A percentile compares a stretch with the other conserved stretches of the same genome.
Evolutionary conservation across 306 rosid genomes (phyloP).

Genomic region (Glycyrrhiza uralensis): DNA sequence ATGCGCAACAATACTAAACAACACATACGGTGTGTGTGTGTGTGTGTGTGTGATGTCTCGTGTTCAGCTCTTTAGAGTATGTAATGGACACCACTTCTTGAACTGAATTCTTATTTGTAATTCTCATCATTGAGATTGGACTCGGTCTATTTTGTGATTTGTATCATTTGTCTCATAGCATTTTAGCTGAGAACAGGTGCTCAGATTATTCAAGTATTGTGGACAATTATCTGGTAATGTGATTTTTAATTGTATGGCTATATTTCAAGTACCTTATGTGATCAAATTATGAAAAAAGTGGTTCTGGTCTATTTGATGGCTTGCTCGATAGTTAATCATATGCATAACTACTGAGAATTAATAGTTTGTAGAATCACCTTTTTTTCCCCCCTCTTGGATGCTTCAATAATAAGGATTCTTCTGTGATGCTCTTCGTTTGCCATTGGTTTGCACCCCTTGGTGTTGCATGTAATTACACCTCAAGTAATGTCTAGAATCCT

Average conservation of each 20-base stretch:
- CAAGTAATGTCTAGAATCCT: background rate
- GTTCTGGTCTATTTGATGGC: background rate
- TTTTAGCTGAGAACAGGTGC: background rate
- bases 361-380: background rate
- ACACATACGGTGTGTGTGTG: background rate
- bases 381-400: background rate
- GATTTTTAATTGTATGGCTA: background rate
- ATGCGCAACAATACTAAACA: slow-evolving; percentile 32
- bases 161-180: background rate
- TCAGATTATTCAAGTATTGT: background rate
- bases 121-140: background rate
- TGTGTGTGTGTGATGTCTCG: background rate
- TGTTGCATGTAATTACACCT: background rate
- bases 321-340: background rate
- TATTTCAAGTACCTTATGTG: background rate
- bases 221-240: background rate
- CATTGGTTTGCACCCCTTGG: background rate
- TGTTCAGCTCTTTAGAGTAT: background rate
- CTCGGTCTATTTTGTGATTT: background rate
- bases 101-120: background rate
- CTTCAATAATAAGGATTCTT: background rate
- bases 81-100: background rate
- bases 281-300: background rate
- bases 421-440: background rate
- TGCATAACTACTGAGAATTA: background rate